phyloP scores from a whole-genome alignment of 257 asterid genomes.

The Vinca minor region DNA sequence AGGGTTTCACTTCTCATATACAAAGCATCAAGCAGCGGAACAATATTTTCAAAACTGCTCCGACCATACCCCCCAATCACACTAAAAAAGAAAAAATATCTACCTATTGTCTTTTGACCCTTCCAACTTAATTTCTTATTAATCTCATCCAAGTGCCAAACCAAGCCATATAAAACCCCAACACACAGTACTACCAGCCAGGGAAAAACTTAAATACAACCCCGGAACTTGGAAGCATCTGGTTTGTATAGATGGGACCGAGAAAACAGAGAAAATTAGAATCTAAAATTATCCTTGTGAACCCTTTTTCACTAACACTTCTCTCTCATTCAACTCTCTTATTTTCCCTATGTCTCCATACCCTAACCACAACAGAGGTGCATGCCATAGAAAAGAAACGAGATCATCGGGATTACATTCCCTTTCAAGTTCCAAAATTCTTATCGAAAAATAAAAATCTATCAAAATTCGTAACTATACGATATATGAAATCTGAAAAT shows the following conservation, averaged over 20 bases:
- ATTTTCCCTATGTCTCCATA: neutral
- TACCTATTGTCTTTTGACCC: neutral
- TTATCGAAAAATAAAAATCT: neutral
- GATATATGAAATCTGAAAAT: neutral
- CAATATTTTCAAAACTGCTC: too few species aligned
- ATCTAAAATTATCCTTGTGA: neutral
- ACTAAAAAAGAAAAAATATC: too few species aligned
- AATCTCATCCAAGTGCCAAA: neutral
- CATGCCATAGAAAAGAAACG: neutral
- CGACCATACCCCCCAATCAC: too few species aligned
- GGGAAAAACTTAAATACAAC: neutral
- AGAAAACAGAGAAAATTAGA: neutral
- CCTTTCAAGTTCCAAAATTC: neutral
- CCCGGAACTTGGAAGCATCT: neutral
- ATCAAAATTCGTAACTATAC: neutral
- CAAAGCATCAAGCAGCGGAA: neutral
- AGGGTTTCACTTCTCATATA: neutral
- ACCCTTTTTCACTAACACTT: neutral
- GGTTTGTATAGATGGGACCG: neutral
- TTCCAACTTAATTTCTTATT: neutral
- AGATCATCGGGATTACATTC: neutral
- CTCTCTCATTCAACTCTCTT: neutral
- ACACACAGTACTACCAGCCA: neutral
- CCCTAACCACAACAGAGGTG: neutral
- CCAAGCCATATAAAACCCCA: neutral